A percentile compares a stretch with the other conserved stretches of the same genome.
phyloP scores from a whole-genome alignment of 352 stramenopile genomes.

The Sclerospora graminicola region DNA sequence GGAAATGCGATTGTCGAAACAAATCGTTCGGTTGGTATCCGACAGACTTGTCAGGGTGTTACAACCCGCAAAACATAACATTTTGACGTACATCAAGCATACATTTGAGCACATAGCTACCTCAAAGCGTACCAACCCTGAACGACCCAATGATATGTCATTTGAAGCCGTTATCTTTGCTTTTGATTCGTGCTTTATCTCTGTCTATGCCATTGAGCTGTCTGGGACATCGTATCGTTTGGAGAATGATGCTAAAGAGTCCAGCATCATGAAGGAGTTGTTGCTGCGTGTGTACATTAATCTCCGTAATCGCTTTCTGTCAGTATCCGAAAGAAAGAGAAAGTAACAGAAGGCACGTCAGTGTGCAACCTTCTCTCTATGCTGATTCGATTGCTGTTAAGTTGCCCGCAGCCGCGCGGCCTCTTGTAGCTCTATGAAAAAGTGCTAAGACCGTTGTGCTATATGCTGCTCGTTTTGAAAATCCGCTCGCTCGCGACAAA shows the following conservation, averaged over 20 bases:
- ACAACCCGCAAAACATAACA: no score
- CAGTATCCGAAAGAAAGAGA: not conserved
- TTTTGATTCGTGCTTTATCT: conserved; percentile 27
- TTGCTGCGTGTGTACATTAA: conserved; percentile 29
- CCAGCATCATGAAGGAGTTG: conserved; percentile 14
- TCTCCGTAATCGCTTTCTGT: conserved; percentile 18
- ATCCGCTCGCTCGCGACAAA: no score
- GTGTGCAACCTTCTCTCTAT: conserved; percentile 29
- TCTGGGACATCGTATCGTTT: conserved; percentile 6
- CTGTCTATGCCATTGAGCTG: conserved; percentile 4
- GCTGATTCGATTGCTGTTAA: no score
- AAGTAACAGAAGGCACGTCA: conserved; percentile 1
- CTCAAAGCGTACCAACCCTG: not conserved
- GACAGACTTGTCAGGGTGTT: no score
- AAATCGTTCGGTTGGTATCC: conserved; percentile 18
- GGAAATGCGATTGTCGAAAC: conserved; percentile 25
- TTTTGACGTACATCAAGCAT: conserved; percentile 14
- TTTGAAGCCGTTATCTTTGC: conserved; percentile 31
- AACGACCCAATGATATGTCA: conserved; percentile 17
- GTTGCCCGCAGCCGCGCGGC: no score
- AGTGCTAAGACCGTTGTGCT: conserved; percentile 22
- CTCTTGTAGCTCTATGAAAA: conserved; percentile 12
- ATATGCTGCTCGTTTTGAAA: no score
- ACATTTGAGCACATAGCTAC: no score
- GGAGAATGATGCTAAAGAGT: conserved; percentile 2